Evolutionary conservation across 179 eudicot genomes (phyloP).

Genomic region (Beta macrorhiza): DNA sequence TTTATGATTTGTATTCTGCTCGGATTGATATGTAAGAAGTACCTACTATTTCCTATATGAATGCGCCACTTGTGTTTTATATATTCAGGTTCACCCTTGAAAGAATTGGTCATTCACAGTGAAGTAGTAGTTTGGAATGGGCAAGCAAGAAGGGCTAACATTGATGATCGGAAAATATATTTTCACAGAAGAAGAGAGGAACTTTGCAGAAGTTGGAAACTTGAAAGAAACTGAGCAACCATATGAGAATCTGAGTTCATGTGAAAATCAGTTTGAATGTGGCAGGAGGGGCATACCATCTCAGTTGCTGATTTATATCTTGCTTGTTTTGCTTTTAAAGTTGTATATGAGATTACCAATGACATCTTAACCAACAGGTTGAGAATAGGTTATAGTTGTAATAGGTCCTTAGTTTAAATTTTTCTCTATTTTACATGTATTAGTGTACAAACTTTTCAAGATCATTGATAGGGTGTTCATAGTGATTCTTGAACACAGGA

Average conservation of each 20-base stretch:
- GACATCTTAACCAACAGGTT: slow-evolving; percentile 7
- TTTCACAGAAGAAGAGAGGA: background rate
- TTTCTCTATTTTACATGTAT: background rate
- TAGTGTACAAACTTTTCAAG: background rate
- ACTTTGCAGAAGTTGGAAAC: background rate
- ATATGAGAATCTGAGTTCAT: background rate
- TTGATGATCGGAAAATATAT: background rate
- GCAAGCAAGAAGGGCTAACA: background rate
- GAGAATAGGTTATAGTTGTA: background rate
- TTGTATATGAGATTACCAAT: slow-evolving; percentile 8
- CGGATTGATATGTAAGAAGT: background rate
- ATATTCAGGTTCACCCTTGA: slow-evolving; percentile 30
- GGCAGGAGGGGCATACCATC: background rate
- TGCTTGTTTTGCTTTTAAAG: background rate
- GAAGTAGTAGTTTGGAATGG: background rate
- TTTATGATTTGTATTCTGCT: background rate
- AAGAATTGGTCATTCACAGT: slow-evolving; percentile 20
- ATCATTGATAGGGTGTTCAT: too few species aligned
- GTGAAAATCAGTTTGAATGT: background rate
- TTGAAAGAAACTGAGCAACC: background rate
- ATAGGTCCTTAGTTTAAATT: background rate
- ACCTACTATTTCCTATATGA: background rate
- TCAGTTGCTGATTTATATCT: background rate
- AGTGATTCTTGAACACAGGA: too few species aligned
- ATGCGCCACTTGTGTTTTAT: background rate